Evolutionary conservation across 2,329 filamentous ascomycete species (phyloP).

Genomic region (Calonectria pteridis): DNA sequence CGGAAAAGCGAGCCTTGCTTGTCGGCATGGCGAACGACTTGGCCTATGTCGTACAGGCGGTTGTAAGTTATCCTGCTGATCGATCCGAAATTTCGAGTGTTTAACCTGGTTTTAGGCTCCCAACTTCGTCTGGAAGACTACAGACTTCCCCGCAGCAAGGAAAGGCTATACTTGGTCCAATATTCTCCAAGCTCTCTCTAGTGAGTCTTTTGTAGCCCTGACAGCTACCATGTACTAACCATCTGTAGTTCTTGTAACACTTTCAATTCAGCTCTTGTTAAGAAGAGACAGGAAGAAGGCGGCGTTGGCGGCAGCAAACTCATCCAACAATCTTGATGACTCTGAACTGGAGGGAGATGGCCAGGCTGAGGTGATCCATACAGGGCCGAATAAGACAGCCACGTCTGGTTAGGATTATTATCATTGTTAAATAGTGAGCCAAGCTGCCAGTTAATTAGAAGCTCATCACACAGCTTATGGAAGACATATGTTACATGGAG

Average conservation of each 20-base stretch:
- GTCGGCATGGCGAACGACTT: conserved; percentile 32
- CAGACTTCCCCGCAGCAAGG: conserved; percentile 28
- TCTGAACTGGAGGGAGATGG: neutral
- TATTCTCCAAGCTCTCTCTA: conserved; percentile 27
- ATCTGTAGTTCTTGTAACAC: neutral
- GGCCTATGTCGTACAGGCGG: conserved; percentile 36
- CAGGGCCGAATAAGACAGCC: neutral
- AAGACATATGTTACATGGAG: too few relatives aligned
- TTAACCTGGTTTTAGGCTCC: conserved; percentile 14
- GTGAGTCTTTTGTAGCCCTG: neutral
- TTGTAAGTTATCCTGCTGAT: neutral
- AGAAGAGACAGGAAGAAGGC: neutral
- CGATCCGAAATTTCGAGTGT: neutral
- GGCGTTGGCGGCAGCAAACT: neutral
- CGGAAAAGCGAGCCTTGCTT: conserved; percentile 36
- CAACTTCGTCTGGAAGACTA: conserved; percentile 38
- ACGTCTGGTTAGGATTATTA: neutral
- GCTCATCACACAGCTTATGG: too few relatives aligned
- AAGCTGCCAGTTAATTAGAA: neutral
- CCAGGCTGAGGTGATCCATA: neutral
- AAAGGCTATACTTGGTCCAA: conserved; percentile 32
- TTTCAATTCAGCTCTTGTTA: neutral
- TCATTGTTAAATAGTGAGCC: too few relatives aligned
- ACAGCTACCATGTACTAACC: neutral
- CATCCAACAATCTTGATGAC: neutral